phyloP scores from a whole-genome alignment of 2,329 filamentous ascomycete species.

The Parafenestella ontariensis region DNA sequence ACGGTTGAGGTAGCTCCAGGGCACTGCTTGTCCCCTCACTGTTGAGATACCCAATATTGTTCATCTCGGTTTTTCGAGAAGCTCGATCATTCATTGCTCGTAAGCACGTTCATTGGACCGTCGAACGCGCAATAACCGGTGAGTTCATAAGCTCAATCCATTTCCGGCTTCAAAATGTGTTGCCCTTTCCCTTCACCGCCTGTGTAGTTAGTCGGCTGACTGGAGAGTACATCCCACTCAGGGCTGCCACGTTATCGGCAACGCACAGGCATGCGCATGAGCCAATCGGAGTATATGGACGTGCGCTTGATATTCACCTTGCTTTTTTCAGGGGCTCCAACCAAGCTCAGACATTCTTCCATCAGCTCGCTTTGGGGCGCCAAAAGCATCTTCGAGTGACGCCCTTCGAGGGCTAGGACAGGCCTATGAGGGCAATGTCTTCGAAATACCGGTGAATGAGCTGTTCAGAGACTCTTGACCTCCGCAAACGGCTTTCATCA shows the following conservation, averaged over 20 bases:
- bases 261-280: not conserved
- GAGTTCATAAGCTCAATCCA: not conserved
- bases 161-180: not conserved
- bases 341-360: constrained; percentile 7
- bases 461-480: not conserved
- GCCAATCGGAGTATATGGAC: constrained; percentile 10
- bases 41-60: not conserved
- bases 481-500: not conserved
- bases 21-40: not conserved
- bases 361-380: constrained; percentile 5
- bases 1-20: not conserved
- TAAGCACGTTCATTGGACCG: not conserved
- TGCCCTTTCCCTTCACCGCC: constrained; percentile 1
- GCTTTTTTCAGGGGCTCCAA: too few relatives aligned
- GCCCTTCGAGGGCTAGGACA: not conserved
- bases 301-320: not conserved
- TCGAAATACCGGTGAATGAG: not conserved
- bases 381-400: not conserved
- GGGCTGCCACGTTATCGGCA: constrained; percentile 13
- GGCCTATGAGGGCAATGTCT: not conserved
- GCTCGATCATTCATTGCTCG: not conserved
- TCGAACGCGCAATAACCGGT: not conserved
- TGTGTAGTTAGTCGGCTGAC: not conserved
- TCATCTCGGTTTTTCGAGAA: not conserved
- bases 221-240: constrained; percentile 3